Evolutionary conservation across 805 yeast genomes (phyloP), one percentile per base, ranked within the genome.

Genomic region (Suhomyces canberraensis): DNA sequence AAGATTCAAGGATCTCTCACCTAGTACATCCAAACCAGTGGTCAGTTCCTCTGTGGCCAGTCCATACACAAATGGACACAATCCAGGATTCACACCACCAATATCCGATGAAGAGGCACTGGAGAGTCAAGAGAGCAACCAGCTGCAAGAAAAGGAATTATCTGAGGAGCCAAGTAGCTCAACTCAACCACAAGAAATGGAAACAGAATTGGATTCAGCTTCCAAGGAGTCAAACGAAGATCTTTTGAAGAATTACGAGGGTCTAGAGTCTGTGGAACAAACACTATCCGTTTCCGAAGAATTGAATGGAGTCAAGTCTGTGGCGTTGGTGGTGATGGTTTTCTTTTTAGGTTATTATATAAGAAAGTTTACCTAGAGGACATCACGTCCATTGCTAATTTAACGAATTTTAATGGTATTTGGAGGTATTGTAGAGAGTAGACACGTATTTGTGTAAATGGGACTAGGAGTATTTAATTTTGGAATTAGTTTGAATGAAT

Each of bases 251-350:
- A 8, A 24, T 5, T 24, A 24, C 11, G 20, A 28, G 6, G 29
- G 24, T 14, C 29, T 32, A 4, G 35, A 32, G 8, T 25, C 35
- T 9, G 35, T 32, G 3, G 29, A 32, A 17, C 35, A 20, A 25
- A 32, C 27, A 8, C 13, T 32, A 13, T 32, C 35, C 16, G 35
- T 32, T 16, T 32, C 35, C 11, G 19, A 30, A 14, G 33, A 28
- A 27, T 18, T 26, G 4, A 37, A 31, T 19, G 41, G 35, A 13
- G 35, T 28, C n/a, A 33, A 29, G 20, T 30, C 34, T 14, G 26
- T 34, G 4, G 37, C 36, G 8, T 25, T 37, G 26, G 34, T 35
- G 26, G 29, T 34, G 22, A 18, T 33, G 29, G 41, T 37, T 15
- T 32, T 37, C 4, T 25, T 31, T 11, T 26, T 37, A 22, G 41